Percentiles rank a stretch among this genome's conserved stretches.
Evolutionary conservation across 805 yeast species (phyloP).

Genomic region (Kodamaea kakaduensis): DNA sequence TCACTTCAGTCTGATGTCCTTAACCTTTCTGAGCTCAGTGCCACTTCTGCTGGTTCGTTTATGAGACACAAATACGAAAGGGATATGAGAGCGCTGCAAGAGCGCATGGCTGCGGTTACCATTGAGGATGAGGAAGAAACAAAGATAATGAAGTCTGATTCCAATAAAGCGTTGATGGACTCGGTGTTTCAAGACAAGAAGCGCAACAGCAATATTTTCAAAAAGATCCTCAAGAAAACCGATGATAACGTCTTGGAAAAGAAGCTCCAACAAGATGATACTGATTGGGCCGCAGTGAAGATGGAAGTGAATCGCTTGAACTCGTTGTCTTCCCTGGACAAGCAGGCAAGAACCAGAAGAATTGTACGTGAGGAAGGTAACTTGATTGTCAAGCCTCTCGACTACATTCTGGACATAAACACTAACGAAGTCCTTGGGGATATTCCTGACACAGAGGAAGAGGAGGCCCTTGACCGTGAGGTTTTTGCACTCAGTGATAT

Average conservation of each 20-base stretch:
- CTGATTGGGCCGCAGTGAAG: conserved; percentile 39
- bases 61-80: conserved; percentile 64
- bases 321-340: conserved; percentile 44
- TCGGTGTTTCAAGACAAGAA: conserved; percentile 42
- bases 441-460: conserved; percentile 8
- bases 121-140: conserved; percentile 18
- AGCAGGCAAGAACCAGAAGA: conserved; percentile 63
- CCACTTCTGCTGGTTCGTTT: conserved; percentile 85
- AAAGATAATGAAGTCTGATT: conserved; percentile 5
- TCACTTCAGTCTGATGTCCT: conserved; percentile 45
- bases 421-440: conserved; percentile 33
- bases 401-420: conserved; percentile 39
- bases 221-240: conserved; percentile 35
- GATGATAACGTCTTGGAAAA: conserved; percentile 29
- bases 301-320: conserved; percentile 38
- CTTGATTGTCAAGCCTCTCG: conserved; percentile 41
- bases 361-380: conserved; percentile 38
- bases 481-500: conserved; percentile 13
- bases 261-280: conserved; percentile 29
- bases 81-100: conserved; percentile 22
- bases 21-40: conserved; percentile 68
- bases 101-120: conserved; percentile 20
- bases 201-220: conserved; percentile 43
- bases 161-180: conserved; percentile 30
- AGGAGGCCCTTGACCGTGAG: conserved; percentile 6